Conservation (phyloP, 2,329 filamentous ascomycete species). For the Cordyceps cateniannulata region DNA sequence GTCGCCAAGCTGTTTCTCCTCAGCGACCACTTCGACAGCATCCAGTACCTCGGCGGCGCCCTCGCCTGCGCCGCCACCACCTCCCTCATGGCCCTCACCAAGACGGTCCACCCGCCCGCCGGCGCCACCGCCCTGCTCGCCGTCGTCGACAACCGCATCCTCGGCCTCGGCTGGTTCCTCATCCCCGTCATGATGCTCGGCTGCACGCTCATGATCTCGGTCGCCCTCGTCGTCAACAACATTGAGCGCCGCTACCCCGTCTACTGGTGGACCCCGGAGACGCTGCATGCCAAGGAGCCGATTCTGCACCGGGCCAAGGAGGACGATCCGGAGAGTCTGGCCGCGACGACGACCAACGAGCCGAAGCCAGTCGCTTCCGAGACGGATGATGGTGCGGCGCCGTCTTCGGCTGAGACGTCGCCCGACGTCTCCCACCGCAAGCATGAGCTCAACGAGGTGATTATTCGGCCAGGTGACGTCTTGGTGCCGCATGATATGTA, state of each 20-base stretch:
- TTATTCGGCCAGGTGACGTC: constrained; percentile 29
- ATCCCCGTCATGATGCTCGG: constrained; percentile 58
- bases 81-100: constrained; percentile 60
- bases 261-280: constrained; percentile 61
- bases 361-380: background rate
- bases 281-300: constrained; percentile 16
- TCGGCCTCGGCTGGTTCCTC: constrained; percentile 60
- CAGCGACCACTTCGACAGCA: constrained; percentile 35
- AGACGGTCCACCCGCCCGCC: constrained; percentile 67
- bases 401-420: background rate
- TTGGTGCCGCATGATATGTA: constrained; percentile 29
- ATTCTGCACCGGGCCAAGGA: background rate
- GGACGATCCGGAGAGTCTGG: constrained; percentile 10
- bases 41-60: constrained; percentile 60
- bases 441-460: constrained; percentile 22
- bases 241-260: constrained; percentile 58
- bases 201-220: constrained; percentile 51
- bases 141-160: constrained; percentile 49
- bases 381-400: constrained; percentile 14
- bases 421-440: constrained; percentile 6
- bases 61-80: constrained; percentile 59
- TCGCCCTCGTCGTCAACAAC: constrained; percentile 63
- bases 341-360: background rate
- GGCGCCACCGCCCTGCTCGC: constrained; percentile 68
- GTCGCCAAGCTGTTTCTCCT: constrained; percentile 61